These are phyloP conservation scores for Penicillium samsonianum DNA, from an alignment of 495 filamentous ascomycete species.

Conservation along the genomic window DNA sequence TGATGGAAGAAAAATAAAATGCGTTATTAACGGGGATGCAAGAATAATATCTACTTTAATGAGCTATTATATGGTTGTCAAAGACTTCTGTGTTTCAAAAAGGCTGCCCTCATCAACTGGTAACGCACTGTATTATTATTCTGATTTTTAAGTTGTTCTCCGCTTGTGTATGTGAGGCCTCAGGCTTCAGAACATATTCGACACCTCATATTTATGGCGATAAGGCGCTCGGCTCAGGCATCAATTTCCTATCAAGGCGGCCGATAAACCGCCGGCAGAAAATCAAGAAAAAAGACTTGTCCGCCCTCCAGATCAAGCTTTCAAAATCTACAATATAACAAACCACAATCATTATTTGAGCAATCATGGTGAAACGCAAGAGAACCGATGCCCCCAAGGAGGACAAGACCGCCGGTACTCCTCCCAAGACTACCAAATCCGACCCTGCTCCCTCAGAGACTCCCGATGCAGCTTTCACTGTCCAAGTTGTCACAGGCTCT, in stretches of 20 bases:
- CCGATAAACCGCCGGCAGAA: constrained; percentile 29
- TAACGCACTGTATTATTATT: constrained; percentile 6
- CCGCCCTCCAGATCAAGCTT: constrained; percentile 19
- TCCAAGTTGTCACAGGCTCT: constrained; percentile 91
- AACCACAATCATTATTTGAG: constrained; percentile 9
- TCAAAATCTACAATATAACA: constrained; percentile 10
- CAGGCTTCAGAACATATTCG: constrained; percentile 16
- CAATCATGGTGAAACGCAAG: constrained; percentile 75
- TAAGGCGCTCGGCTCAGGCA: constrained; percentile 14
- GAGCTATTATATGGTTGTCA: constrained; percentile 5
- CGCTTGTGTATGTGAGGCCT: constrained; percentile 18
- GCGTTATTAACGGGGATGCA: not conserved
- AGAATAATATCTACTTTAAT: not conserved
- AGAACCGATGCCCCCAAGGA: constrained; percentile 50
- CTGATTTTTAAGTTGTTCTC: constrained; percentile 11
- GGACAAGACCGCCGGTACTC: constrained; percentile 28
- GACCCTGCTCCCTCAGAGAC: constrained; percentile 26
- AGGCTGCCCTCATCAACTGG: constrained; percentile 4
- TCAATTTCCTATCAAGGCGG: constrained; percentile 19
- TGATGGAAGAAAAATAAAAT: not conserved
- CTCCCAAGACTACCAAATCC: constrained; percentile 41
- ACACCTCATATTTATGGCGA: constrained; percentile 5
- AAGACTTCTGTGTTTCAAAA: constrained; percentile 2
- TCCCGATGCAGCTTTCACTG: constrained; percentile 49
- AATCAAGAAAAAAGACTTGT: constrained; percentile 30